A percentile compares a stretch with the other conserved stretches of the same genome.
phyloP scores from a whole-genome alignment of 768 basidiomycete genomes.

The Panus rudis region DNA sequence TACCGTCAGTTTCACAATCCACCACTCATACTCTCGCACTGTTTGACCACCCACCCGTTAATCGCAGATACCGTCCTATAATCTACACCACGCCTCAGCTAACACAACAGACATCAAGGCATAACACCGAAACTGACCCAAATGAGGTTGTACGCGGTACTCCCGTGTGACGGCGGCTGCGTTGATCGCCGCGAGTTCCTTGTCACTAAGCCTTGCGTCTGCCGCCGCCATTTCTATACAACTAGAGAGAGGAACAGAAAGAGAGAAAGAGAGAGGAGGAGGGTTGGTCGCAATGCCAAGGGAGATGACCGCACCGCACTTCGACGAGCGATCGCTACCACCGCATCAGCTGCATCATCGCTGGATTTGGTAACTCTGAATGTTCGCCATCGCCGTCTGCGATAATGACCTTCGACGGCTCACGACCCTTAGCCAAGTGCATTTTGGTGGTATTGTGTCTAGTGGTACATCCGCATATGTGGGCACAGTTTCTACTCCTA shows the following conservation, averaged over 20 bases:
- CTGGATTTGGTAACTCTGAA: too few species aligned
- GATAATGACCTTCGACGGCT: too few species aligned
- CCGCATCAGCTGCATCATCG: too few species aligned
- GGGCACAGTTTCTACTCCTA: too few species aligned
- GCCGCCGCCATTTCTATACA: constrained; percentile 27
- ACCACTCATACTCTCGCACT: constrained; percentile 7
- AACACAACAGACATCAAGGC: background rate
- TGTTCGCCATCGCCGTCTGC: too few species aligned
- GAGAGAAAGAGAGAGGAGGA: background rate
- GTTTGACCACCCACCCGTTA: constrained; percentile 66
- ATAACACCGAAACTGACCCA: too few species aligned
- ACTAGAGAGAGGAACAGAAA: constrained; percentile 7
- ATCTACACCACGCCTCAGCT: constrained; percentile 50
- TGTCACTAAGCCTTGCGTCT: constrained; percentile 61
- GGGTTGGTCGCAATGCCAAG: too few species aligned
- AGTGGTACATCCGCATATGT: too few species aligned
- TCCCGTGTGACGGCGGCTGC: constrained; percentile 85
- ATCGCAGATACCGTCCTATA: constrained; percentile 98
- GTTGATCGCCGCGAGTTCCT: constrained; percentile 72
- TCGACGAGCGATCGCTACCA: too few species aligned
- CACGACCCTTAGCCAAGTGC: too few species aligned
- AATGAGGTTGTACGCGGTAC: constrained; percentile 83
- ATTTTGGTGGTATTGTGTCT: too few species aligned
- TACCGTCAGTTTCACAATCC: constrained; percentile 8
- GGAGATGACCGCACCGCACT: too few species aligned